Percentiles rank a stretch among this genome's conserved stretches.
These are phyloP conservation scores for Helminthosporium solani DNA, from an alignment of 2,329 filamentous ascomycete species.

Conservation along the genomic window DNA sequence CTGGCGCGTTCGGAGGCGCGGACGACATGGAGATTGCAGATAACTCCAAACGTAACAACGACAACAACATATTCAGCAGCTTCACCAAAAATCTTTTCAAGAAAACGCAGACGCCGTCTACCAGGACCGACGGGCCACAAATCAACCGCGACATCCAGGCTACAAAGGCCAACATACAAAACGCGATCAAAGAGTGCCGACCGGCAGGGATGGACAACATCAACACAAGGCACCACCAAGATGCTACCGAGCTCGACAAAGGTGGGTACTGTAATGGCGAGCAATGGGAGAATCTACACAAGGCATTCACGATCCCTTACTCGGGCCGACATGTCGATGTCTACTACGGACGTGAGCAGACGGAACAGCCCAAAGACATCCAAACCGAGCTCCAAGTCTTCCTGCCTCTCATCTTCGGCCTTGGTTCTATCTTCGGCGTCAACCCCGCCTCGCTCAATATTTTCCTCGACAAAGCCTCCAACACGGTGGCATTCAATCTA, in stretches of 20 bases:
- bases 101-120: conserved; percentile 16
- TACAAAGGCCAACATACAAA: conserved; percentile 39
- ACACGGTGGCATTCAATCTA: conserved; percentile 90
- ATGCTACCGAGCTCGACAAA: conserved; percentile 39
- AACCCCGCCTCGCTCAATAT: conserved; percentile 72
- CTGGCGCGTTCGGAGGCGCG: conserved; percentile 40
- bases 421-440: conserved; percentile 62
- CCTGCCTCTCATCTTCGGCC: conserved; percentile 36
- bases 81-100: conserved; percentile 42
- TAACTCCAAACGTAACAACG: conserved; percentile 16
- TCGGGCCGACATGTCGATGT: conserved; percentile 37
- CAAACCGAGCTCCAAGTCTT: conserved; percentile 29
- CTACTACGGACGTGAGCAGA: conserved; percentile 37
- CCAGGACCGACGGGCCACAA: conserved; percentile 32
- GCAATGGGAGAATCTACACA: conserved; percentile 41
- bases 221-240: conserved; percentile 38
- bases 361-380: conserved; percentile 27
- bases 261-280: conserved; percentile 42
- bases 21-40: conserved; percentile 34
- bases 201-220: conserved; percentile 34
- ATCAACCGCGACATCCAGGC: conserved; percentile 38
- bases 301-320: conserved; percentile 39
- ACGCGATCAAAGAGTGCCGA: conserved; percentile 40
- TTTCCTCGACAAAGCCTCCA: conserved; percentile 77
- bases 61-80: conserved; percentile 31